A percentile compares a stretch with the other conserved stretches of the same genome.
Conservation (phyloP, 1,139 yeast genomes). For the Saccharomycopsis hybrid region DNA sequence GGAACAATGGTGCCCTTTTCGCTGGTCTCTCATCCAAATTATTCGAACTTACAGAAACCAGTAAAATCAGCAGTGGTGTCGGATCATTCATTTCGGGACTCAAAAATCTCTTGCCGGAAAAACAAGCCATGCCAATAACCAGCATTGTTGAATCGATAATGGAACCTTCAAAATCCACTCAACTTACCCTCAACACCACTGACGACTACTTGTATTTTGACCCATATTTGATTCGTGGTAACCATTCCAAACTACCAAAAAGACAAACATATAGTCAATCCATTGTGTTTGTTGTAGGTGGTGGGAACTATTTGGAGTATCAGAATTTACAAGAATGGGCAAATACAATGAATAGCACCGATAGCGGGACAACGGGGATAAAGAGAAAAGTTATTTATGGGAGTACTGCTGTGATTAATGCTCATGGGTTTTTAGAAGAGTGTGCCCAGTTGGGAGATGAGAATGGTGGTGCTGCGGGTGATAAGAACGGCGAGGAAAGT, state of each 20-base stretch:
- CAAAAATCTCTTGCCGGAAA: conserved; percentile 80
- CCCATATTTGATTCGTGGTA: conserved; percentile 80
- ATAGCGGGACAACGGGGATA: conserved; percentile 22
- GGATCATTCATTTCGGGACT: conserved; percentile 86
- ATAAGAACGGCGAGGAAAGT: background rate
- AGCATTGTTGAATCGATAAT: conserved; percentile 85
- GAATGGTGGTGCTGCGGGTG: background rate
- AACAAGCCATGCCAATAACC: conserved; percentile 82
- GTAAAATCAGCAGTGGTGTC: conserved; percentile 61
- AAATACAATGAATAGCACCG: conserved; percentile 32
- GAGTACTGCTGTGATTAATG: conserved; percentile 74
- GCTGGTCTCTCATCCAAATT: conserved; percentile 72
- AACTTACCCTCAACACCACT: conserved; percentile 58
- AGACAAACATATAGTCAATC: conserved; percentile 78
- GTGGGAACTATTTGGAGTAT: conserved; percentile 91
- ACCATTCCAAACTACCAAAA: conserved; percentile 83
- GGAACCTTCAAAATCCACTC: conserved; percentile 68
- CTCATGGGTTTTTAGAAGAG: conserved; percentile 69
- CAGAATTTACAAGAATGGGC: conserved; percentile 93
- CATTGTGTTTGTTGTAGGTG: conserved; percentile 89
- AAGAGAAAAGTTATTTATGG: conserved; percentile 66
- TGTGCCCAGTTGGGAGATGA: conserved; percentile 49
- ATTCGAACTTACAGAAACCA: conserved; percentile 77
- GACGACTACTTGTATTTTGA: conserved; percentile 90
- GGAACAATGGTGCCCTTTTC: conserved; percentile 57